A percentile compares a stretch with the other conserved stretches of the same genome.
These are phyloP conservation scores for Penicillium sp. DNA, from an alignment of 2,329 filamentous ascomycete species.

Conservation along the genomic window DNA sequence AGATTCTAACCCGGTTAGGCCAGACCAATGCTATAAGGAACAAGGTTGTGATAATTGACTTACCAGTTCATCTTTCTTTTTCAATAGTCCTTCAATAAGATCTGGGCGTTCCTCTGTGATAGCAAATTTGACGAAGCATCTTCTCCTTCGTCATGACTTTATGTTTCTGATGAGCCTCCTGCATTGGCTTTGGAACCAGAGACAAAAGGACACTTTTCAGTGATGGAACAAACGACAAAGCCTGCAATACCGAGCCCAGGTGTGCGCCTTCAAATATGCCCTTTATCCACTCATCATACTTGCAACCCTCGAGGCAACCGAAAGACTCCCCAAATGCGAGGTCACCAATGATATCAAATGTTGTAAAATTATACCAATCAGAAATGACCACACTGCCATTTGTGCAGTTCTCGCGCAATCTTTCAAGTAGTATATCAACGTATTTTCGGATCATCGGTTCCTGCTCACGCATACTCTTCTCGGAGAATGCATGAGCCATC, in stretches of 20 bases:
- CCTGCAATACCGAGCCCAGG: slow-evolving; percentile 14
- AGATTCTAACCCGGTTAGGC: slow-evolving; percentile 3
- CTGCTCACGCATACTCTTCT: slow-evolving; percentile 25
- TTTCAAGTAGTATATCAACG: slow-evolving; percentile 19
- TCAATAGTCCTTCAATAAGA: slow-evolving; percentile 19
- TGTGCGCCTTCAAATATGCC: slow-evolving; percentile 25
- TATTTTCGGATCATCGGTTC: slow-evolving; percentile 21
- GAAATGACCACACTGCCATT: slow-evolving; percentile 18
- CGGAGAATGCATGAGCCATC: slow-evolving; percentile 28
- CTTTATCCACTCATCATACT: slow-evolving; percentile 33
- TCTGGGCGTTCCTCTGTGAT: slow-evolving; percentile 11
- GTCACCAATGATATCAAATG: slow-evolving; percentile 35
- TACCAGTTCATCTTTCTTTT: slow-evolving; percentile 19
- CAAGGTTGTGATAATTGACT: background rate
- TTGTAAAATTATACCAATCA: slow-evolving; percentile 33
- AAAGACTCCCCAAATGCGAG: slow-evolving; percentile 27
- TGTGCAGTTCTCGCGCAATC: slow-evolving; percentile 9
- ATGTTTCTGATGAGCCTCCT: slow-evolving; percentile 10
- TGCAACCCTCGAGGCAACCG: slow-evolving; percentile 6
- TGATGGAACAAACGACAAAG: slow-evolving; percentile 13
- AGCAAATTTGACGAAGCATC: slow-evolving; percentile 15
- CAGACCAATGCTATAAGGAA: background rate
- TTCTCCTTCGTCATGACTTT: slow-evolving; percentile 12
- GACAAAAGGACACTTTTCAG: slow-evolving; percentile 12
- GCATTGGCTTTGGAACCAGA: slow-evolving; percentile 11